Evolutionary conservation across 768 basidiomycete genomes (phyloP).

Genomic region (Cystobasidium onofrii): DNA sequence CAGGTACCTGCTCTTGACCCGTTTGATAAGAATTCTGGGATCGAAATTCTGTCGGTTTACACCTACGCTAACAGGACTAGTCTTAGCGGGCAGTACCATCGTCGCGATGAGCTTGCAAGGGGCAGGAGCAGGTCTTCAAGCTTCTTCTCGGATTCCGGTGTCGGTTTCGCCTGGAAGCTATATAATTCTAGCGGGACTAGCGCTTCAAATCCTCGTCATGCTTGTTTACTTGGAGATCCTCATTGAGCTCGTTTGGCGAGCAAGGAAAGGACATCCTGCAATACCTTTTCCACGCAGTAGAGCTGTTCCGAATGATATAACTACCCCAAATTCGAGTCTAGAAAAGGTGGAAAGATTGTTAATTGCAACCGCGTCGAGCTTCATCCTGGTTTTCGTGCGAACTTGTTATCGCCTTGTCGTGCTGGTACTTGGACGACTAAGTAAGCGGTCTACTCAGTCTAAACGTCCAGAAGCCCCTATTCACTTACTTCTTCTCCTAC

Average conservation of each 20-base stretch:
- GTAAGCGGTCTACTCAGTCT: not conserved
- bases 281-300: not conserved
- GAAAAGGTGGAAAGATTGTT: slow-evolving; percentile 72
- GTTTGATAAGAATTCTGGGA: not conserved
- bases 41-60: slow-evolving; percentile 18
- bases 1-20: slow-evolving; percentile 4
- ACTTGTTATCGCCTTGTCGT: not conserved
- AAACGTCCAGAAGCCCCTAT: not conserved
- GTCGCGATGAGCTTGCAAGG: not conserved
- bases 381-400: slow-evolving; percentile 5
- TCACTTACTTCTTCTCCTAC: not conserved
- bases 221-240: not conserved
- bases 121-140: not conserved
- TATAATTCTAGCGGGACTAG: not conserved
- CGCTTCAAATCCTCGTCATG: not conserved
- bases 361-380: slow-evolving; percentile 53
- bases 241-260: not conserved
- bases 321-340: not conserved
- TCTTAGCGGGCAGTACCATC: not conserved
- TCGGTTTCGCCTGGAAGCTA: not conserved
- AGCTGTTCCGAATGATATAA: not conserved
- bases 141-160: not conserved
- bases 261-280: not conserved
- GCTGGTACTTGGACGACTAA: not conserved
- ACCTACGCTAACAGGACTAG: not conserved